Percentiles rank a stretch among this genome's conserved stretches.
These are phyloP conservation scores for Pseudozyma pruni DNA, from an alignment of 1,284 basidiomycete species.

Conservation along the genomic window DNA sequence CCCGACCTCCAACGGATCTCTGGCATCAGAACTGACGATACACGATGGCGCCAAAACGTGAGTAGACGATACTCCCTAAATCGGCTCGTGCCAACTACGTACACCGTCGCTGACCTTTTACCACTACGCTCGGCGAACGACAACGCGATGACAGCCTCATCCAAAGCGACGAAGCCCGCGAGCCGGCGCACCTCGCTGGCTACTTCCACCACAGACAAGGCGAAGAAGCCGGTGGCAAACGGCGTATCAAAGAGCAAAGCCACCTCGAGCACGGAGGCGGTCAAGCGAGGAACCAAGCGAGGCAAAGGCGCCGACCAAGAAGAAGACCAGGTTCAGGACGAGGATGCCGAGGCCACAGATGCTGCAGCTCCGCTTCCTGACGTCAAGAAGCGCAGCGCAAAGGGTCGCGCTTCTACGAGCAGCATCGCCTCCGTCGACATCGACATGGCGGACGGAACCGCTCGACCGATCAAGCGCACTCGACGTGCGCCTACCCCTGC, in stretches of 20 bases:
- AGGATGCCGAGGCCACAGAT: constrained; percentile 23
- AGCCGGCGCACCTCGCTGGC: constrained; percentile 18
- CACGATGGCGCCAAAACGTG: constrained; percentile 37
- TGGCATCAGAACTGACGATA: neutral
- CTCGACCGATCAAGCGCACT: constrained; percentile 35
- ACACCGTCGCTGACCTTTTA: constrained; percentile 7
- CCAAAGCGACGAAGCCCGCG: constrained; percentile 28
- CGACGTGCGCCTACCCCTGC: constrained; percentile 43
- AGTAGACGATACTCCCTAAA: neutral
- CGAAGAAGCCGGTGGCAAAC: constrained; percentile 19
- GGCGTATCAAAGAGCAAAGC: constrained; percentile 19
- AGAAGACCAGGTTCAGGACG: constrained; percentile 41
- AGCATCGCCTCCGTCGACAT: no score
- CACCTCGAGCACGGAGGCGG: constrained; percentile 1
- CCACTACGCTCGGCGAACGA: neutral
- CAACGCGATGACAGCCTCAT: constrained; percentile 5
- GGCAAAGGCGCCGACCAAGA: constrained; percentile 37
- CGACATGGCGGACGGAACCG: constrained; percentile 32
- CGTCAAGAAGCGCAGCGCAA: constrained; percentile 27
- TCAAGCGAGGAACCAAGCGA: constrained; percentile 42
- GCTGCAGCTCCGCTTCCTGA: constrained; percentile 34
- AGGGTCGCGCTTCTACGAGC: constrained; percentile 22
- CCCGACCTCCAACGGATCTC: neutral
- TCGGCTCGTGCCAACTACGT: neutral
- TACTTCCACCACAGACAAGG: constrained; percentile 6